Evolutionary conservation across 257 asterid species (phyloP), one percentile per base, ranked within the genome.

Genomic region (Solanum sejunctum): DNA sequence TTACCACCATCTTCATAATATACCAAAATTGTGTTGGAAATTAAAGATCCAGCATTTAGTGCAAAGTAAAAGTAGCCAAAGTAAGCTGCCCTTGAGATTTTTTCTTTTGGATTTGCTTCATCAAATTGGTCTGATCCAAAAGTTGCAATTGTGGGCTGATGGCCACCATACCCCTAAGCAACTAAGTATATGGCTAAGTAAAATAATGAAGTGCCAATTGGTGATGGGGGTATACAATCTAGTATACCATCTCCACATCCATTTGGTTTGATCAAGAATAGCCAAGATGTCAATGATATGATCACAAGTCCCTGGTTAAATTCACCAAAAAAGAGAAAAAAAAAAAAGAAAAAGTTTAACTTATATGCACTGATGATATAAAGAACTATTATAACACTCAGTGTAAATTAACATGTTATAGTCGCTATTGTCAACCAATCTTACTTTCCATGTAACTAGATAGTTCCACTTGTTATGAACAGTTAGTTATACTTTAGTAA

Each of bases 131-230:
- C 98, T 0, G 98, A 88, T 28, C 98, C 98, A 45, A 95, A 89
- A 12, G 98, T 93, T 41, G 98, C 98, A 12, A 93, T 60, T 3
- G 98, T 93, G 15, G 98, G 98, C 61, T 95, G 97, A 87, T 93
- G 95, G 6, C 97, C 98, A 4, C 98, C 98, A 58, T 93, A 92
- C 51, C 98, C 98, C 3, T 93, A 88, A 4, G 98, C 98, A 36
- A 93, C 94, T 26, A 95, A 56, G 87, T 93, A 95, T 58, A 95
- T 92, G 41, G 95, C 93, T 32, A 91, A 54, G 89, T 95, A 93
- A 86, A 95, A 93, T 0, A 89, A 8, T 23, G 47, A 85, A 0
- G 87, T 77, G 69, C 93, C 92, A 47, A 72, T 9, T 0, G 86
- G 0, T 9, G 90, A 60, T 1, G 80, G 28, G 0, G 92, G 88